Evolutionary conservation across 208 protist genomes (phyloP).

Genomic region (Acanthamoeba triangularis): DNA sequence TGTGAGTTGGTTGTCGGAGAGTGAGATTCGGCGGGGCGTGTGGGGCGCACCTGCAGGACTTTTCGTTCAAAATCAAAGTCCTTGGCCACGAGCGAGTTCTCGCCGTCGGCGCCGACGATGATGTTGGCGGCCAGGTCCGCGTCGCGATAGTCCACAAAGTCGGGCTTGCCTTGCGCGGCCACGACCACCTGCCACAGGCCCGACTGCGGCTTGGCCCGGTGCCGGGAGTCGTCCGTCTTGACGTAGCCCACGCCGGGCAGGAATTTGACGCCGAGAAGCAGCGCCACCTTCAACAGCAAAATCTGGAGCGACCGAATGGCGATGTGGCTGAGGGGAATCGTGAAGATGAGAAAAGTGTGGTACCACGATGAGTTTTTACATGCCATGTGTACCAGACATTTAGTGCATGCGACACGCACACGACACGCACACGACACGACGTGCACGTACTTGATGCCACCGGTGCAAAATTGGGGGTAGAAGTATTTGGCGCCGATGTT

Average conservation of each 20-base stretch:
- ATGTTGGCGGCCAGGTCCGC: conserved; percentile 36
- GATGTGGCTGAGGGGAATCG: background rate
- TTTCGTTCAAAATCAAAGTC: conserved; percentile 69
- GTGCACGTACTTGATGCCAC: conserved; percentile 68
- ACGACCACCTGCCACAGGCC: conserved; percentile 34
- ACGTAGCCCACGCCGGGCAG: conserved; percentile 40
- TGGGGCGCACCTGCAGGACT: conserved; percentile 57
- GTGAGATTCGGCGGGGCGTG: no score
- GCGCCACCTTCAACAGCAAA: conserved; percentile 46
- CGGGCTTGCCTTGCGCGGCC: background rate
- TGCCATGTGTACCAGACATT: background rate
- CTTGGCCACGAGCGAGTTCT: conserved; percentile 72
- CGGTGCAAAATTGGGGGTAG: conserved; percentile 64
- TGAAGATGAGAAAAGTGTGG: background rate
- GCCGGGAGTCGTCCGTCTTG: conserved; percentile 25
- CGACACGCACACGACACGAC: background rate
- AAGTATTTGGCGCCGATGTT: conserved; percentile 75
- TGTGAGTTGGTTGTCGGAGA: no score
- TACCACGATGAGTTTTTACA: background rate
- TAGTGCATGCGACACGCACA: background rate
- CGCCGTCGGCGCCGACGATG: conserved; percentile 63
- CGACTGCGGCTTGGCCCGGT: background rate
- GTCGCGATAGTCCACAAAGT: background rate
- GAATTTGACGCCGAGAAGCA: conserved; percentile 48
- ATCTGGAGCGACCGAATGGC: conserved; percentile 34